These are phyloP conservation scores for Eimeria sp. DNA, from an alignment of 169 alveolate genomes.

Conservation along the genomic window DNA sequence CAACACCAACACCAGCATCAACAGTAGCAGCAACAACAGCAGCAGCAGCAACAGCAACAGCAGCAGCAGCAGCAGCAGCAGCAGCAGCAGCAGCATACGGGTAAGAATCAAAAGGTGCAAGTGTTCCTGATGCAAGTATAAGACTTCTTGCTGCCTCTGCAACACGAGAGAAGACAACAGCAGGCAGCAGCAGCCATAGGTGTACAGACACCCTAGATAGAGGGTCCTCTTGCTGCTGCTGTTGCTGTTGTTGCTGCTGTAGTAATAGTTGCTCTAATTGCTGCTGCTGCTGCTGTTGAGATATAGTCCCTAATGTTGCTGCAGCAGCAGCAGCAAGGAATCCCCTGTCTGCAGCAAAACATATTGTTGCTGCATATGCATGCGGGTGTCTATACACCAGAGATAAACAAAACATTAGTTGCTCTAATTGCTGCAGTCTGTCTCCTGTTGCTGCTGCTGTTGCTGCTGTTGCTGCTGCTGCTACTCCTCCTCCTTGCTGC, in stretches of 20 bases:
- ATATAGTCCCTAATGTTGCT: conserved; percentile 86
- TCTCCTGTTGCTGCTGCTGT: conserved; percentile 49
- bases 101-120: conserved; percentile 49
- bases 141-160: conserved; percentile 2
- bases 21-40: not conserved
- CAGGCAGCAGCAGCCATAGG: conserved; percentile 37
- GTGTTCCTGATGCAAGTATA: conserved; percentile 64
- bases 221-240: not conserved
- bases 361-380: conserved; percentile 4
- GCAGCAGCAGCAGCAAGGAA: conserved; percentile 31
- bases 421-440: conserved; percentile 43
- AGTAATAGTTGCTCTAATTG: not conserved
- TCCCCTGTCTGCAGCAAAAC: not conserved
- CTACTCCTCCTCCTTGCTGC: not conserved
- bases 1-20: no score
- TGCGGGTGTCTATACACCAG: not conserved
- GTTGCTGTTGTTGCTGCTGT: not conserved
- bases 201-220: not conserved
- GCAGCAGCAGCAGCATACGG: conserved; percentile 29
- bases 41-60: conserved; percentile 18
- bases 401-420: conserved; percentile 3
- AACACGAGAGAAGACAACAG: not conserved
- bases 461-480: not conserved
- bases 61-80: conserved; percentile 13
- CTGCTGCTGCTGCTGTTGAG: conserved; percentile 39